Base-by-base conservation (phyloP, 2,329 filamentous ascomycete genomes). In the Exophiala lecanii-corni region DNA sequence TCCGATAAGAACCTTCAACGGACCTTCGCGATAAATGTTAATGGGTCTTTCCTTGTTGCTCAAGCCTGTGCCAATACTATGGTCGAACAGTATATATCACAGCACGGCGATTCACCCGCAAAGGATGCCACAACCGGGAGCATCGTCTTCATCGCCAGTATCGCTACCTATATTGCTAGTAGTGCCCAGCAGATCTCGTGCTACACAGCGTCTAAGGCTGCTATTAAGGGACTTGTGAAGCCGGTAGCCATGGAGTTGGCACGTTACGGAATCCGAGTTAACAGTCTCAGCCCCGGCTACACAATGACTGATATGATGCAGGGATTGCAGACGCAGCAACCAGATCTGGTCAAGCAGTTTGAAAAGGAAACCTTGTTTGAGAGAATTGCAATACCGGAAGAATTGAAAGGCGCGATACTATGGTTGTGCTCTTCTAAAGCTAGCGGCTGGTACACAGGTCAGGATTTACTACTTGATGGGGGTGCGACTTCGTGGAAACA, bases 191-290 rank as follows among this genome's bases (percentile, higher is more conserved):
- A 56, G 6, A 62, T 63, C 46, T 50, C 54, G 5, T 56, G 54
- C 31, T 88, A 88, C 70, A 83, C 82, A 13, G 82, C 78, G 5
- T 79, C 74, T 62, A 89, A 88, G 71, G 84, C 82, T 54, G 80
- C 84, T 21, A 79, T 88, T 47, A 83, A 86, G 63, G 82, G 81
- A 6, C 84, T 88, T 63, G 81, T 84, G 53, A 81, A 84, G 61
- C 79, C 76, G 51, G 82, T 88, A 64, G 81, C 84, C 2, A 44
- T 65, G 62, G 55, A 53, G 30, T 26, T 53, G 36, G 33, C 47
- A n/a, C 28, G 13, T 50, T 51, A 57, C 41, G 55, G 55, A 6
- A 62, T 63, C 36, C 54, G 59, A 16, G 59, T 62, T 43, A 63
- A 63, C 47, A 55, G 47, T 28, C 40, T 63, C 4, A 54, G 49